Base-by-base conservation (phyloP, 257 asterid genomes). In the Solanum arcanum region DNA sequence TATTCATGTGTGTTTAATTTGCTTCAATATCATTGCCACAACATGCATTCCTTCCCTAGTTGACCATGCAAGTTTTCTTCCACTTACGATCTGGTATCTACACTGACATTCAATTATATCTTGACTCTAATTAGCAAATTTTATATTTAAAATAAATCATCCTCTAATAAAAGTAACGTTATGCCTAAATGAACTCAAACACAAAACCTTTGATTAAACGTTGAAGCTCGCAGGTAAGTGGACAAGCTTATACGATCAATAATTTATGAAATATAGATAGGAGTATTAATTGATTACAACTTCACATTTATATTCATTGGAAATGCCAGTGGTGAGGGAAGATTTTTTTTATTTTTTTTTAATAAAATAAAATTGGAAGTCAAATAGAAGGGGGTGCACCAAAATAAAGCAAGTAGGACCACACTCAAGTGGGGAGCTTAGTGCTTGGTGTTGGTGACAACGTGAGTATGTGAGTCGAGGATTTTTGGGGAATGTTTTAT, bases 401-500 rank as follows among this genome's bases (percentile, higher is more conserved):
- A 33, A 49, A 49, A 14, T 49, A 49, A 72, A 21, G 78, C 46
- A 72, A 21, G 78, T 72, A 72, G 78, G 78, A 72, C 78, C 78
- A 72, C 78, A 72, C 25, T 21, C 78, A 72, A 72, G 78, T 72
- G 78, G 78, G 41, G n/a, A 33, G 46, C 15, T 72, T 72, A 18
- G 78, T 33, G 78, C 46, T 72, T 72, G 78, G 46, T 72, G 78
- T 72, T 72, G 78, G 78, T 33, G 78, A 72, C 78, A 72, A 35
- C 3, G 78, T 72, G 42, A 70, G 44, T 70, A 70, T 70, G 44
- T 69, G 46, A 72, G 46, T 72, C 5, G 27, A 72, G 78, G 78
- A 72, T 72, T 72, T 72, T 72, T 14, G 35, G 78, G 78, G 78
- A 72, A 72, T 72, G 78, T 72, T 72, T 72, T 62, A 37, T 6